Conservation (phyloP, 2,329 filamentous ascomycete genomes). For the Epichloe gansuensis region DNA sequence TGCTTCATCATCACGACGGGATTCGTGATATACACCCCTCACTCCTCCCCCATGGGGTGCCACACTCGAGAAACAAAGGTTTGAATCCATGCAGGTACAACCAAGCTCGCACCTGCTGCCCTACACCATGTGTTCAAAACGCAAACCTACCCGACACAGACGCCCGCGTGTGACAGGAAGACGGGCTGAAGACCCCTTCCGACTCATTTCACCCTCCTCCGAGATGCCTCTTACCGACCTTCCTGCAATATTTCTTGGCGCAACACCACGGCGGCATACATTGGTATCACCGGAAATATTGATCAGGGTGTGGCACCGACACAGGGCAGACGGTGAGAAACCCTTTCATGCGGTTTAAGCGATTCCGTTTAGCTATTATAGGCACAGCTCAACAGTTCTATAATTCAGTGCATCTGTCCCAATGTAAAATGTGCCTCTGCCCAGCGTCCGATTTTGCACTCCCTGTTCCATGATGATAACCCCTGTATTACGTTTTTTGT, state of each 20-base stretch:
- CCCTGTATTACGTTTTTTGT: not conserved
- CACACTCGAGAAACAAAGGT: not conserved
- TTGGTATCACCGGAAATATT: not conserved
- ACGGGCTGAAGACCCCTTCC: not conserved
- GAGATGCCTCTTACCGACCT: not conserved
- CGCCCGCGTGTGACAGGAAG: not conserved
- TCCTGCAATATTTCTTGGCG: not conserved
- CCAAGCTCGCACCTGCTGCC: not conserved
- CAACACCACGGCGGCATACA: not conserved
- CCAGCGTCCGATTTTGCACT: not conserved
- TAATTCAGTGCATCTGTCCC: not conserved
- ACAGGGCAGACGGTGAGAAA: not conserved
- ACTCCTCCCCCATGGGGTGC: not conserved
- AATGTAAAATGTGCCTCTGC: not conserved
- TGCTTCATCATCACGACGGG: not conserved
- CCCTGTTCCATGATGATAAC: not conserved
- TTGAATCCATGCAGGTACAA: constrained; percentile 2
- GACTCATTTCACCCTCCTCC: not conserved
- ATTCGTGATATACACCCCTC: not conserved
- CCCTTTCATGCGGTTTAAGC: not conserved
- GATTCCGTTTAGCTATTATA: not conserved
- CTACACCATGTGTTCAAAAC: not conserved
- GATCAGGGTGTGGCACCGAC: not conserved
- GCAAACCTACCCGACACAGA: constrained; percentile 1
- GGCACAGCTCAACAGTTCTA: not conserved